Evolutionary conservation across 768 basidiomycete genomes (phyloP).

Genomic region (Lactifluus subvellereus): DNA sequence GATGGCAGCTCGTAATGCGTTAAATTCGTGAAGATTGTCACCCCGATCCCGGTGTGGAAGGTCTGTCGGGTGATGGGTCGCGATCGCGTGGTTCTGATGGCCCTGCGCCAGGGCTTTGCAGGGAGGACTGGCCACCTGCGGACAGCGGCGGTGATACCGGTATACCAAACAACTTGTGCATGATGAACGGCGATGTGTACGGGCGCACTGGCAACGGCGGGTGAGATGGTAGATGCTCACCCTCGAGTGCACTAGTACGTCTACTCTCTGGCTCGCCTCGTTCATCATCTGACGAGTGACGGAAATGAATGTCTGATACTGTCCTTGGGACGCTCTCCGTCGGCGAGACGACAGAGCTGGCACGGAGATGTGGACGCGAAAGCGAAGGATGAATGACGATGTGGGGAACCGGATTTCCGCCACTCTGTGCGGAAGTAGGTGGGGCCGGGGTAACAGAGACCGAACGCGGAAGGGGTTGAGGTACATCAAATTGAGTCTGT

Average conservation of each 20-base stretch:
- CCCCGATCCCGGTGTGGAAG: background rate
- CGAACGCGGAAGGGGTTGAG: constrained; percentile 13
- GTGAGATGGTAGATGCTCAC: constrained; percentile 27
- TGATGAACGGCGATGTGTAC: constrained; percentile 31
- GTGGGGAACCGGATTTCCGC: background rate
- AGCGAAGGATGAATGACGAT: constrained; percentile 23
- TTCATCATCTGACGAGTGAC: constrained; percentile 30
- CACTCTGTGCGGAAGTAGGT: background rate
- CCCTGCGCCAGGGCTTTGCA: constrained; percentile 17
- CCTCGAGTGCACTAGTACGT: constrained; percentile 21
- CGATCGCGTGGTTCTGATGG: constrained; percentile 14
- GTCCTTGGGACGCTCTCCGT: constrained; percentile 34
- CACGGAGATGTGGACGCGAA: constrained; percentile 21
- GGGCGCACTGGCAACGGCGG: constrained; percentile 26
- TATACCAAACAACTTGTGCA: constrained; percentile 31
- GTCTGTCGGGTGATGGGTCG: constrained; percentile 1
- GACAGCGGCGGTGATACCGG: constrained; percentile 11
- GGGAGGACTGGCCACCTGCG: background rate
- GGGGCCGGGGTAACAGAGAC: constrained; percentile 11
- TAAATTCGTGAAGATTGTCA: constrained; percentile 10
- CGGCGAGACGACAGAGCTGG: constrained; percentile 27
- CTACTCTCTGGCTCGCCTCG: constrained; percentile 26
- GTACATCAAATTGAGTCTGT: constrained; percentile 8
- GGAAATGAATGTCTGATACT: constrained; percentile 36
- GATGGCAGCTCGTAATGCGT: constrained; percentile 3